Evolutionary conservation across 108 stramenopile species (phyloP), one percentile per base, ranked within the genome.

Genomic region (Cyclotella sp.): DNA sequence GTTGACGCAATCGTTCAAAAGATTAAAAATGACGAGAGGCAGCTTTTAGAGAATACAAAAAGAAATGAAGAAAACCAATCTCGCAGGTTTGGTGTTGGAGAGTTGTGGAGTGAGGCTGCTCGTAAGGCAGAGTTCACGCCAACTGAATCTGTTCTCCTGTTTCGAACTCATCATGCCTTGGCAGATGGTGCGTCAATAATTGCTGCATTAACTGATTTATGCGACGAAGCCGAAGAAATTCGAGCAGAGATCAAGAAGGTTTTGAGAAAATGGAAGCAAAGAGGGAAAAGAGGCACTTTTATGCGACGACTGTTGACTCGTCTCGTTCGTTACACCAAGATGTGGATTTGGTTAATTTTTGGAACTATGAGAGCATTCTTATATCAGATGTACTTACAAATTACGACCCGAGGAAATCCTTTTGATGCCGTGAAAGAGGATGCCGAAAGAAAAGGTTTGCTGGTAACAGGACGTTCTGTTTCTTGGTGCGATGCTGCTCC

Each of bases 121-220:
- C 12, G 57, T 13, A 80, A 75, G 28, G 60, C 19, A 51, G 45
- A 63, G n/a, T 57, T 42, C 2, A 34, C 45, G 19, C 85, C 86
- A 9, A 78, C 66, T 74, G 95, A 96, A 68, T 87, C 90, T 16
- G 61, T 93, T 0, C 55, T 96, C 9, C 60, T 94, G 3, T 96
- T 96, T 76, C 91, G 91, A 62, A 88, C 86, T 1, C 92, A 93
- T 60, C 95, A 96, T 77, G 88, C 87, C 9, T 44, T 96, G 76
- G 95, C 86, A 7, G 95, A 96, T 84, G 95, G 93, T 8, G 93
- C 91, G 10, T 86, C 85, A 19, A 79, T 96, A 29, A 84, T 77
- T 44, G 82, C 89, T 11, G 88, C 91, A 40, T 83, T 93, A 52
- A 67, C 77, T 21, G 95, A 96, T 70, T 57, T 96, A 21, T 75